Base-by-base conservation (phyloP, 164 flowering plant species). In the Tinospora cordifolia region DNA sequence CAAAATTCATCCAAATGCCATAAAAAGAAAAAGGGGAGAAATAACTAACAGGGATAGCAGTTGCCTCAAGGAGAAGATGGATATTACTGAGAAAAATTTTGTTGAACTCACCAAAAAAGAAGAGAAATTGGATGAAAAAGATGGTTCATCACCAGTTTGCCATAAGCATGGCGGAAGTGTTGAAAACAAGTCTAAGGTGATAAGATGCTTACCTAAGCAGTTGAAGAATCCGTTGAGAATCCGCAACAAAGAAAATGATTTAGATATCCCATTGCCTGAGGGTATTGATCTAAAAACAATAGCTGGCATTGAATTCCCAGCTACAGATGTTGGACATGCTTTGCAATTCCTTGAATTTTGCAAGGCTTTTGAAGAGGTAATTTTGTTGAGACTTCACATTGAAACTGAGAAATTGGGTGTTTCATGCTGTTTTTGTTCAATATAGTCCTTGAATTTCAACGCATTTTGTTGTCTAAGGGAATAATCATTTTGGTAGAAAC, bases 331-430 rank as follows among this genome's bases (percentile, higher is more conserved):
- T 79, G 99, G 98, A 30, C 77, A 82, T 49, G 94, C 90, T 19
- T 71, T 95, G 76, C 99, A 95, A 46, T 88, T 95, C 65, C 68
- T 95, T 34, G 99, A 95, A 75, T 95, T 95, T 73, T 92, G 97
- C 80, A 70, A 85, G 41, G 84, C 86, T 75, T 92, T 95, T 87
- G 89, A 87, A 69, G 66, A 87, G 92, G 99, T 87, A 86, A 76
- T 62, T 66, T 13, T 19, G 10, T 25, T 44, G 36, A 58, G 0
- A n/a, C n/a, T 66, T 58, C 19, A 17, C 36, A 6, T n/a, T 19
- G 30, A 14, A 8, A 2, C 25, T 22, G 13, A 40, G 9, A 13
- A 27, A 30, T 30, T 7, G 47, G 22, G 9, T 21, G n/a, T 21
- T 54, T 54, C 21, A 19, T 54, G 22, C 7, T 4, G 60, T 19